phyloP scores from a whole-genome alignment of 768 basidiomycete species.

The Cyclocybe cylindracea region DNA sequence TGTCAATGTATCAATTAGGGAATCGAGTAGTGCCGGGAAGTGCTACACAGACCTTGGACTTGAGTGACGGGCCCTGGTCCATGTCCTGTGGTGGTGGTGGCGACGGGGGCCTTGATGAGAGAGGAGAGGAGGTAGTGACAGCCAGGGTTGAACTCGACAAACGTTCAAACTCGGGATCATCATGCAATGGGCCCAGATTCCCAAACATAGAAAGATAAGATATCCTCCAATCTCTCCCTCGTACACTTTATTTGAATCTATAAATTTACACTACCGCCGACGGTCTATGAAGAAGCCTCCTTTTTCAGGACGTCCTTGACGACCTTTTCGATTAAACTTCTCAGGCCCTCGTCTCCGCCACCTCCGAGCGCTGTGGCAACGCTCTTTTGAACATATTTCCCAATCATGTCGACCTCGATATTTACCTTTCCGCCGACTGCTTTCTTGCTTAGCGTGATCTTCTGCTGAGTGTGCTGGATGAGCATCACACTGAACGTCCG shows the following conservation, averaged over 20 bases:
- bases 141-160: neutral
- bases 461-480: slow-evolving; percentile 90
- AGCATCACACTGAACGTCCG: slow-evolving; percentile 89
- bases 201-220: slow-evolving; percentile 11
- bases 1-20: slow-evolving; percentile 21
- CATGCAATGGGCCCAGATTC: neutral
- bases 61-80: slow-evolving; percentile 30
- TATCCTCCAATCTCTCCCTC: slow-evolving; percentile 5
- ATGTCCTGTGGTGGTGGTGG: slow-evolving; percentile 11
- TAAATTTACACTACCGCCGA: neutral
- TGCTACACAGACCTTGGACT: slow-evolving; percentile 43
- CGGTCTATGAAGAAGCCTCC: slow-evolving; percentile 27
- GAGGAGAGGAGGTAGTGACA: slow-evolving; percentile 1
- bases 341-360: slow-evolving; percentile 47
- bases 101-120: slow-evolving; percentile 4
- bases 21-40: neutral
- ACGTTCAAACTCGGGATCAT: neutral
- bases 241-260: neutral
- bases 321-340: slow-evolving; percentile 53
- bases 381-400: slow-evolving; percentile 88
- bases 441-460: slow-evolving; percentile 81
- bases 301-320: slow-evolving; percentile 56
- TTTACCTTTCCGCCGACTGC: slow-evolving; percentile 81
- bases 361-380: slow-evolving; percentile 68
- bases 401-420: slow-evolving; percentile 94